Evolutionary conservation across 2,329 filamentous ascomycete genomes (phyloP), one percentile per base, ranked within the genome.

Genomic region (Davidsoniella eucalypti): DNA sequence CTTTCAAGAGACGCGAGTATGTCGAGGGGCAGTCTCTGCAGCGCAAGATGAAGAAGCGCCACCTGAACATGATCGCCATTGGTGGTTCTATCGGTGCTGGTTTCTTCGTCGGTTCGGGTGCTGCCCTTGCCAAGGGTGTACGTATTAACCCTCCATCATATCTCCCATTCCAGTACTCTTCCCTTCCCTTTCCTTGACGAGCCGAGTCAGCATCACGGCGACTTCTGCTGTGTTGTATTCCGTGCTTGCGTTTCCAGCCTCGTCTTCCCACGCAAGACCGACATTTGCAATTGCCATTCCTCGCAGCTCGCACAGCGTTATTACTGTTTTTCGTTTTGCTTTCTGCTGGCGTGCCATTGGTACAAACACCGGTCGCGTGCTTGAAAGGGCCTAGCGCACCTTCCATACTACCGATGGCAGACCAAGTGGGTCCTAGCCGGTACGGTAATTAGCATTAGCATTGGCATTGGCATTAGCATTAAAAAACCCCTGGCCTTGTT

Each of bases 21-120:
- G 62, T 62, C 47, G 42, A 10, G 2, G 62, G 61, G 42, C 58
- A 60, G 42, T 61, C 69, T 57, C 61, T 71, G 44, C 66, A 70
- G 55, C 64, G 65, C 46, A 61, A 64, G 57, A 73, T 78, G 66
- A 72, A 73, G 65, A 65, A 67, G 47, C 71, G 75, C 55, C 75
- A 78, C 61, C 62, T 78, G 56, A 71, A 78, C 63, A 77, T 78
- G 74, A 78, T 78, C 61, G 72, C 73, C 58, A 76, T 78, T 51
- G 73, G 73, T 58, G 75, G 74, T 53, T 75, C 73, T 29, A 78
- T 78, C 51, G 75, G 75, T 61, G 75, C 75, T 60, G 75, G 75
- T 65, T 76, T 78, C 66, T 78, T 78, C 61, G 75, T 78, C 58
- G 73, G 75, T 57, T 76, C 73, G 36, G 75, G 75, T 56, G 59